Conservation (phyloP, 148 eudicot genomes). For the Vaccinium darrowii region DNA sequence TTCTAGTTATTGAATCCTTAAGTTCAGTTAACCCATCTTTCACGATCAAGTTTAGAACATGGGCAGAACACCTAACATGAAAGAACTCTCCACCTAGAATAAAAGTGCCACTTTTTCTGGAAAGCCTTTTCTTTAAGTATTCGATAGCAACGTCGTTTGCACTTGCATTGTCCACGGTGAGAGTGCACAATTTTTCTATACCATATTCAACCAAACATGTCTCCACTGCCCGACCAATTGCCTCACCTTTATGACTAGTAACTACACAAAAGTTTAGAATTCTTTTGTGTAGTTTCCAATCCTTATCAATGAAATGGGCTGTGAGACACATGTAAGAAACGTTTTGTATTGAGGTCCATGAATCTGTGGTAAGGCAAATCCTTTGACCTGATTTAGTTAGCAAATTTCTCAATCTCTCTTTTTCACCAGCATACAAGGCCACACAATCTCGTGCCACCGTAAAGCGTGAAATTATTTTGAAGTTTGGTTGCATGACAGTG, state of each 20-base stretch:
- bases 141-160: background rate
- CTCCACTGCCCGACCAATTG: background rate
- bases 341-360: background rate
- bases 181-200: background rate
- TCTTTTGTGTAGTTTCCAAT: background rate
- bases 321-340: background rate
- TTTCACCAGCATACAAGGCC: background rate
- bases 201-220: background rate
- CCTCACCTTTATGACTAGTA: background rate
- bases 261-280: background rate
- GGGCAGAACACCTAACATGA: too few species aligned
- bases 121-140: background rate
- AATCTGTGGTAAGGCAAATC: background rate
- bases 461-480: too few species aligned
- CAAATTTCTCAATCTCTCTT: background rate
- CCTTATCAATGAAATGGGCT: background rate
- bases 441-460: too few species aligned
- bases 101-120: too few species aligned
- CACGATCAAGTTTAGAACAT: too few species aligned
- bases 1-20: too few species aligned
- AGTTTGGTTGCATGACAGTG: too few species aligned
- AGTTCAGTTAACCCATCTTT: too few species aligned
- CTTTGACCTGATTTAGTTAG: background rate
- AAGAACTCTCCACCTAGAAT: too few species aligned
- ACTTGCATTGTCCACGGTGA: background rate